Conservation (phyloP, 139 green algal species). For the Volvox reticuliferus region DNA sequence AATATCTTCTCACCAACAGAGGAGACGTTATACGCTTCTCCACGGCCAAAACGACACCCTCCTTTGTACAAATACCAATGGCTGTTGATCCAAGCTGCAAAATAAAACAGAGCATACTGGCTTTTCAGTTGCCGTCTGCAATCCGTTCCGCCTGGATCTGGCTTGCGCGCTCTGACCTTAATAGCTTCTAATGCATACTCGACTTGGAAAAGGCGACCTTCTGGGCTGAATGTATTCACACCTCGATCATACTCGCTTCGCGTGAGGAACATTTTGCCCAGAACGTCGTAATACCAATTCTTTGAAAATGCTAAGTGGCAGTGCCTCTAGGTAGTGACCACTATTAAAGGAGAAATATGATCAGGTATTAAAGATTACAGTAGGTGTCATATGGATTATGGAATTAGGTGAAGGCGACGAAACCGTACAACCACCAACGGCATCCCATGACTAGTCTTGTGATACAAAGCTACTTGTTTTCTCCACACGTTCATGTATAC, state of each 20-base stretch:
- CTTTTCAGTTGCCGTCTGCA: background rate
- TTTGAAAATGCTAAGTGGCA: background rate
- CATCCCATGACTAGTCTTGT: too few relatives aligned
- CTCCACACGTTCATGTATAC: too few relatives aligned
- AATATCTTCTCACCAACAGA: slow-evolving; percentile 86
- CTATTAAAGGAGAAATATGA: background rate
- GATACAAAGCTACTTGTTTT: too few relatives aligned
- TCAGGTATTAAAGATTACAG: background rate
- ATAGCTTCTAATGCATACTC: slow-evolving; percentile 99
- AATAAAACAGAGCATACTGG: background rate
- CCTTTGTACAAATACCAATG: slow-evolving; percentile 92
- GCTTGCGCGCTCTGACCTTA: slow-evolving; percentile 76
- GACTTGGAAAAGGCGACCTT: slow-evolving; percentile 97
- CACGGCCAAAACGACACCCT: slow-evolving; percentile 96
- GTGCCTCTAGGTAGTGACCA: background rate
- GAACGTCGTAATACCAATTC: background rate
- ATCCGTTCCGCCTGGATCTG: background rate
- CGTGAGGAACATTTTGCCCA: slow-evolving; percentile 72
- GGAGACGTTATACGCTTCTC: slow-evolving; percentile 98
- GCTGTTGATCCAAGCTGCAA: slow-evolving; percentile 96
- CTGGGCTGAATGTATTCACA: slow-evolving; percentile 98
- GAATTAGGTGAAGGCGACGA: background rate
- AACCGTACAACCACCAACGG: too few relatives aligned
- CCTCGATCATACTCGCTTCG: slow-evolving; percentile 97
- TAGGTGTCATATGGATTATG: background rate